Base-by-base conservation (phyloP, 768 basidiomycete species). In the Bullera alba region DNA sequence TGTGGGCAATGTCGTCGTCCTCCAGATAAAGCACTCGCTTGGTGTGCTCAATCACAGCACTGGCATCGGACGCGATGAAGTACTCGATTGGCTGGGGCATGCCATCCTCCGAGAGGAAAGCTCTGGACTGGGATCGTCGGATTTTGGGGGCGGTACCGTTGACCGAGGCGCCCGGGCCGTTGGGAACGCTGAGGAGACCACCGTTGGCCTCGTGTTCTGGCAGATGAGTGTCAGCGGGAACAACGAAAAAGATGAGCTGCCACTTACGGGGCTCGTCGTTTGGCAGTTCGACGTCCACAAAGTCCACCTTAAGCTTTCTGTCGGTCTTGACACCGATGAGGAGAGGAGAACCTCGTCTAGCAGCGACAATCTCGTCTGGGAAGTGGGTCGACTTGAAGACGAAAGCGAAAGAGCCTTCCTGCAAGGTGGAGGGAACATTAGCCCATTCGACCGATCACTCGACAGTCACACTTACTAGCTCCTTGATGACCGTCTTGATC, bases 221-320 rank as follows among this genome's bases (percentile, higher is more conserved):
- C n/a, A 7, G 21, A 19, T 32, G 4, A 21, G 28, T 41, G 17
- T 27, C 17, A 5, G n/a, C 16, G 17, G 7, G 28, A 3, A 15
- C 29, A 14, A 43, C 16, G 30, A n/a, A n/a, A n/a, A n/a, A n/a
- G n/a, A n/a, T n/a, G n/a, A n/a, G n/a, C n/a, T n/a, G n/a, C 37
- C 10, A 39, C 69, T 53, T 46, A 57, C 63, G 68, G 67, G 56
- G 63, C 42, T 79, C 77, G 53, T 77, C 74, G 29, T 87, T 85
- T 37, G 85, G 80, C 63, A 97, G 83, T 73, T 97, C 92, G 50
- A 99, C 95, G 75, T 97, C 95, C 41, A 99, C 93, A 62, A 99
- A 97, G 76, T 99, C 95, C 32, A 97, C 93, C 79, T 99, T 99
- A 66, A 99, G 81, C 75, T 97, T 97, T 80, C 95, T 92, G 72